Conservation (phyloP, 805 yeast genomes). For the Dipodascopsis tothii region DNA sequence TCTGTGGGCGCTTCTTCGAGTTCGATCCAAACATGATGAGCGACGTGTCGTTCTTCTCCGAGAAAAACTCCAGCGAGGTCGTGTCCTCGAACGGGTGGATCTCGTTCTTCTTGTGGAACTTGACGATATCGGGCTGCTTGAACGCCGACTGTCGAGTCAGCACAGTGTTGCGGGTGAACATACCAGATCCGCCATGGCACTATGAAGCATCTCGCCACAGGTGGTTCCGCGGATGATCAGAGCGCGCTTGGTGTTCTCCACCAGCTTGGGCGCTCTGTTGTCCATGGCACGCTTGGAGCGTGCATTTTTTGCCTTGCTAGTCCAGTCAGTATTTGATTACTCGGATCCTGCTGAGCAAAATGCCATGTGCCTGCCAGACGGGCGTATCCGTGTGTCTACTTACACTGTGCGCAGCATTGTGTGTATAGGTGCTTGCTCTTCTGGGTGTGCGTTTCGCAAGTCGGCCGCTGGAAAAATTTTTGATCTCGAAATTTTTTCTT, state of each 20-base stretch:
- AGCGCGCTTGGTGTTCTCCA: constrained; percentile 84
- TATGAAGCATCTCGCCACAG: constrained; percentile 71
- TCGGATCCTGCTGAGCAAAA: neutral
- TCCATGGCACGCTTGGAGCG: constrained; percentile 92
- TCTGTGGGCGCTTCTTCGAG: constrained; percentile 90
- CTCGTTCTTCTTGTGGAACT: constrained; percentile 82
- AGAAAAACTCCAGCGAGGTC: constrained; percentile 74
- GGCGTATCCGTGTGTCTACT: too few species aligned
- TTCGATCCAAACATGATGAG: constrained; percentile 68
- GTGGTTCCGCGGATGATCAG: constrained; percentile 86
- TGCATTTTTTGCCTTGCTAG: constrained; percentile 80
- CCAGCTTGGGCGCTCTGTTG: constrained; percentile 76
- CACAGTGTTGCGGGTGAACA: neutral
- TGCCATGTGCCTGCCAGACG: neutral
- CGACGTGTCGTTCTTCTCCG: constrained; percentile 90
- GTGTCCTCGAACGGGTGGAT: constrained; percentile 90
- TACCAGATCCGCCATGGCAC: constrained; percentile 72
- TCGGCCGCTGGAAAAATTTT: too few species aligned
- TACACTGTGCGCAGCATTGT: too few species aligned
- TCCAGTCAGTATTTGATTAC: constrained; percentile 2
- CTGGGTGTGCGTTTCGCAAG: too few species aligned
- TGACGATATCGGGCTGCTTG: constrained; percentile 82
- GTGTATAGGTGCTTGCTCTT: too few species aligned
- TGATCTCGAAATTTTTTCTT: too few species aligned
- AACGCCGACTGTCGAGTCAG: constrained; percentile 9